Conservation (phyloP, 2,329 filamentous ascomycete species). For the Fusarium mangiferae region DNA sequence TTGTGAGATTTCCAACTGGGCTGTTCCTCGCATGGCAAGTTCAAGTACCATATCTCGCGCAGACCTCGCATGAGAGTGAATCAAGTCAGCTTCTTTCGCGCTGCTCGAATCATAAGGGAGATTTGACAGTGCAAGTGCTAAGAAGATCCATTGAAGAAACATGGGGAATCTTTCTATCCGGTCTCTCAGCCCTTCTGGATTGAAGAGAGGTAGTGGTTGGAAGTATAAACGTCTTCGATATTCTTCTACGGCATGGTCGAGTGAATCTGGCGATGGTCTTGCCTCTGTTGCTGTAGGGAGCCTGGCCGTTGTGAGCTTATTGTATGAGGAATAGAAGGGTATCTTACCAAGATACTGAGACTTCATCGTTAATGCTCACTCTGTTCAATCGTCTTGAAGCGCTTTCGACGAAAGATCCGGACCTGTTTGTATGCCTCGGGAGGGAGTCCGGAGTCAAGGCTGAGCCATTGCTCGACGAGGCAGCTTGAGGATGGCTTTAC, state of each 20-base stretch:
- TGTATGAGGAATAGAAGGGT: not conserved
- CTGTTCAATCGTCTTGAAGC: not conserved
- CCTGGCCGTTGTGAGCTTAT: not conserved
- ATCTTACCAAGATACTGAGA: not conserved
- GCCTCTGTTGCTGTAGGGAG: not conserved
- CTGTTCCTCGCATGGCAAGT: constrained; percentile 27
- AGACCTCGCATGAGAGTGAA: constrained; percentile 9
- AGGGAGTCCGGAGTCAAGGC: constrained; percentile 16
- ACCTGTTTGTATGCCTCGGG: not conserved
- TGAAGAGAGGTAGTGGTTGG: constrained; percentile 34
- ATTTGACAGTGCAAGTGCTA: constrained; percentile 17
- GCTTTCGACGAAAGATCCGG: not conserved
- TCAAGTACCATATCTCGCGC: constrained; percentile 20
- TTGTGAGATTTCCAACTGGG: constrained; percentile 21
- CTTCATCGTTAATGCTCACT: not conserved
- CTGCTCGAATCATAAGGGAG: constrained; percentile 16
- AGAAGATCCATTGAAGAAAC: constrained; percentile 32
- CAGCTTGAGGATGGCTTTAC: not conserved
- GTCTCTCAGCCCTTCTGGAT: constrained; percentile 1
- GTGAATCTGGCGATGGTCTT: constrained; percentile 4
- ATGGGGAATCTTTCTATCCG: constrained; percentile 12
- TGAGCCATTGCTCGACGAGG: constrained; percentile 13
- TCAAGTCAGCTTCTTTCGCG: constrained; percentile 22
- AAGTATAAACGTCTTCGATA: constrained; percentile 35
- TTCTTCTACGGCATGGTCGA: constrained; percentile 21